Conservation (phyloP, 345 rosid genomes). For the Euclidium syriacum region DNA sequence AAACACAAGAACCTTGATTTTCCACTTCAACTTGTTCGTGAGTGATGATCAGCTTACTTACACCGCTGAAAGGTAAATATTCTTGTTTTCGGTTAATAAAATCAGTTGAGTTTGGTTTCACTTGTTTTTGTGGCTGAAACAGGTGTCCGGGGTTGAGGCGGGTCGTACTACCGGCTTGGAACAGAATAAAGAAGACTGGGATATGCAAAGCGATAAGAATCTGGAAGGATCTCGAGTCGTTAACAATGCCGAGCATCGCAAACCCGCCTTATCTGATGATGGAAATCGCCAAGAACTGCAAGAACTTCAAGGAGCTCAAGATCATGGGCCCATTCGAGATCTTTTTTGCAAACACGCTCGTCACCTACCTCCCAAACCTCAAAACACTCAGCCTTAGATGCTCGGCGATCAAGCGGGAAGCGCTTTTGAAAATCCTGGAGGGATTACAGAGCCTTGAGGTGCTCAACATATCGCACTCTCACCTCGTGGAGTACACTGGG, state of each 20-base stretch:
- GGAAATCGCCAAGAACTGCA: conserved; percentile 70
- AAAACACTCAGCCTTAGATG: conserved; percentile 70
- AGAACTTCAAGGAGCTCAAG: conserved; percentile 47
- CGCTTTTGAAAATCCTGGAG: conserved; percentile 54
- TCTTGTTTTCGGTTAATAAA: background rate
- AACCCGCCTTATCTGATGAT: conserved; percentile 57
- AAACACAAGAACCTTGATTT: conserved; percentile 52
- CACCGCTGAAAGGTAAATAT: conserved; percentile 67
- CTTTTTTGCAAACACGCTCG: conserved; percentile 44
- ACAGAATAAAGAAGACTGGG: conserved; percentile 63
- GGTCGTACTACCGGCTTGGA: conserved; percentile 84
- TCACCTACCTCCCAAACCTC: conserved; percentile 41
- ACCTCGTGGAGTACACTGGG: conserved; percentile 41
- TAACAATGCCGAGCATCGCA: conserved; percentile 88
- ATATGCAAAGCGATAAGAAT: conserved; percentile 63
- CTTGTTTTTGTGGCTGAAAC: conserved; percentile 5
- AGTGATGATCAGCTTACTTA: conserved; percentile 76
- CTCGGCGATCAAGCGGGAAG: conserved; percentile 51
- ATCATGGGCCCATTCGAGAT: conserved; percentile 73
- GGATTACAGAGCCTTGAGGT: conserved; percentile 52
- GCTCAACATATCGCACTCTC: conserved; percentile 78
- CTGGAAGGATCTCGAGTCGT: conserved; percentile 78
- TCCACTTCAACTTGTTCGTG: conserved; percentile 56
- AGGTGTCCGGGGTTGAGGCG: conserved; percentile 67
- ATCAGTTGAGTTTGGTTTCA: background rate